Base-by-base conservation (phyloP, 2,329 filamentous ascomycete genomes). In the Colletotrichum gigasporum region DNA sequence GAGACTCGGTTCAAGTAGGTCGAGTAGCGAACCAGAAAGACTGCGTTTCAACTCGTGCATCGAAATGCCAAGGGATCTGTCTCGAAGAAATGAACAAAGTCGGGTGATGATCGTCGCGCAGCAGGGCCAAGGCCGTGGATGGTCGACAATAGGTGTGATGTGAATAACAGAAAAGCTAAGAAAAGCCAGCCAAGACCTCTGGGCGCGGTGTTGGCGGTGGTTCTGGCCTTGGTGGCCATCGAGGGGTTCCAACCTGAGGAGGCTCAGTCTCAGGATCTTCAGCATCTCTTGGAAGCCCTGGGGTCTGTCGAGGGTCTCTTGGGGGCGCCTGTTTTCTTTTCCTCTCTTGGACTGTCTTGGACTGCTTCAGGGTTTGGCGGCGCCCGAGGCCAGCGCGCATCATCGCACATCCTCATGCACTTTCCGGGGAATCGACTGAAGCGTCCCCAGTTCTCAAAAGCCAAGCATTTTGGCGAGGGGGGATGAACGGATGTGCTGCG, bases 401-500 rank as follows among this genome's bases (percentile, higher is more conserved):
- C 35, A 14, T 16, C 11, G 18, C 41, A 6, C 20, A 44, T 39
- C 39, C 53, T 47, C 18, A 30, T 30, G 45, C 54, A 32, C 20
- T n/a, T 12, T 35, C 55, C 18, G 61, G 41, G 24, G 48, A n/a
- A 54, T 50, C 34, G n/a, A 45, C 34, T 42, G 48, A 42, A 50
- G 48, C 61, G 45, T 14, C 35, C 30, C 42, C 55, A 34, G 30
- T 42, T 30, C 48, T 32, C 32, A 55, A 50, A 55, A 18, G 56
- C 56, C 56, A 61, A 65, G 62, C 57, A 61, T 55, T 65, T 65
- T 59, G 35, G 48, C 56, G 57, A 65, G 56, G 62, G 47, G 61
- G 55, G 47, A 60, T 26, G 56, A 55, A 62, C 62, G 42, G 47
- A 61, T 62, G 62, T 55, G 62, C 35, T 44, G 57, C 41, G 42